These are phyloP conservation scores for Aspergillus intermedius DNA, from an alignment of 2,329 filamentous ascomycete genomes.

Conservation along the genomic window DNA sequence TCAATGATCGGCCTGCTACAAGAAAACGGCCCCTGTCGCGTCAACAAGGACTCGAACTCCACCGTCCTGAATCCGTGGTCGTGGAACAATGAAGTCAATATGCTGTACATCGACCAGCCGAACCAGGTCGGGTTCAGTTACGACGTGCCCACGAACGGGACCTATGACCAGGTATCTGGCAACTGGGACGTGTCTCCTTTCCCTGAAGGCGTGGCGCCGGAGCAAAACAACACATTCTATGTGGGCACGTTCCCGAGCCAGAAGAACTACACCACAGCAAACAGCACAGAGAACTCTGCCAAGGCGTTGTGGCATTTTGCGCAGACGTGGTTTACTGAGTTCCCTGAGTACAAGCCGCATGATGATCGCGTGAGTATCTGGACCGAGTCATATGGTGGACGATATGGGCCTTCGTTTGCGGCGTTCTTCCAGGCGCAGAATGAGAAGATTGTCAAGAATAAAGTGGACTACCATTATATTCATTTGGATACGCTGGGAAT, in stretches of 20 bases:
- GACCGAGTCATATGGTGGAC: slow-evolving; percentile 43
- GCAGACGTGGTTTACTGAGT: slow-evolving; percentile 57
- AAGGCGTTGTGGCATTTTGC: slow-evolving; percentile 54
- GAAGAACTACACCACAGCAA: slow-evolving; percentile 39
- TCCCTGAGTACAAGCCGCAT: slow-evolving; percentile 55
- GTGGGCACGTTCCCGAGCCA: slow-evolving; percentile 48
- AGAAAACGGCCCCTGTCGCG: slow-evolving; percentile 48
- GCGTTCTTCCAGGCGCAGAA: slow-evolving; percentile 39
- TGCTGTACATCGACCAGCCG: slow-evolving; percentile 66
- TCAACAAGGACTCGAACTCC: slow-evolving; percentile 48
- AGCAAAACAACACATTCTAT: slow-evolving; percentile 48
- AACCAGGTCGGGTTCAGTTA: slow-evolving; percentile 56
- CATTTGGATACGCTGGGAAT: slow-evolving; percentile 50
- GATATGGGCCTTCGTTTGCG: slow-evolving; percentile 37
- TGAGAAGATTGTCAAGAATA: slow-evolving; percentile 28
- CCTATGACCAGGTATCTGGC: slow-evolving; percentile 23
- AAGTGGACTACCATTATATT: slow-evolving; percentile 29
- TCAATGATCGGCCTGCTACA: slow-evolving; percentile 52
- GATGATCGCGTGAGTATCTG: slow-evolving; percentile 45
- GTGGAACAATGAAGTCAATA: slow-evolving; percentile 59
- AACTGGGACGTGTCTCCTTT: slow-evolving; percentile 22
- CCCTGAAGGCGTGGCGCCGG: slow-evolving; percentile 20
- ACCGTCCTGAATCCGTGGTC: slow-evolving; percentile 52
- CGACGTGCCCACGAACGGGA: slow-evolving; percentile 36
- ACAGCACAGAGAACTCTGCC: slow-evolving; percentile 49